Percentiles rank a stretch among this genome's conserved stretches.
Conservation (phyloP, 2,329 filamentous ascomycete genomes). For the Zasmidium cellare region DNA sequence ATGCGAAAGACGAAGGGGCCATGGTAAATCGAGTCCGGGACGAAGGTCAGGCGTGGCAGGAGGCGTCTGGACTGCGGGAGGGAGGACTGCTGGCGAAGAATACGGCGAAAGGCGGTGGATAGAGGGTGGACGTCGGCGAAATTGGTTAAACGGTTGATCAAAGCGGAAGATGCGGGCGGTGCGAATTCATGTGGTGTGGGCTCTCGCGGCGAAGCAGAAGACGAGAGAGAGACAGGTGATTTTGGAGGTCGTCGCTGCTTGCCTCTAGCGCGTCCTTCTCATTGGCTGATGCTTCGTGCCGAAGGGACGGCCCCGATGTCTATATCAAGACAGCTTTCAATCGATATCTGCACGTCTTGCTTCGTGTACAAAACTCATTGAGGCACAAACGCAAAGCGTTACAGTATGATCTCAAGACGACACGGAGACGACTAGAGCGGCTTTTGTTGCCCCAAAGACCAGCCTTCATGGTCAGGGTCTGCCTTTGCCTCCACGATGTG, state of each 20-base stretch:
- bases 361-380: too few relatives aligned
- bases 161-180: not conserved
- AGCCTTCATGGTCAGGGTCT: too few relatives aligned
- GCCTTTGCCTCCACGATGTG: too few relatives aligned
- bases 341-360: not conserved
- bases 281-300: not conserved
- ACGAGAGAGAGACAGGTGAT: not conserved
- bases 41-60: not conserved
- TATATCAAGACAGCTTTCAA: not conserved
- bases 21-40: constrained; percentile 28
- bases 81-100: not conserved
- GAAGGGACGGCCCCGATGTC: not conserved
- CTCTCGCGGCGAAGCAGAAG: not conserved
- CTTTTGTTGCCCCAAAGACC: too few relatives aligned
- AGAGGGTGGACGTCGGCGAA: not conserved
- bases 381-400: too few relatives aligned
- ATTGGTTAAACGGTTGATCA: not conserved
- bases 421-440: too few relatives aligned
- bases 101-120: not conserved
- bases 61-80: not conserved
- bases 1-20: constrained; percentile 53
- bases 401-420: too few relatives aligned
- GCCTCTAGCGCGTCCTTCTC: not conserved
- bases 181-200: not conserved
- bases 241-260: not conserved